These are phyloP conservation scores for Myriosclerotinia curreyana DNA, from an alignment of 2,329 filamentous ascomycete species.

Conservation along the genomic window DNA sequence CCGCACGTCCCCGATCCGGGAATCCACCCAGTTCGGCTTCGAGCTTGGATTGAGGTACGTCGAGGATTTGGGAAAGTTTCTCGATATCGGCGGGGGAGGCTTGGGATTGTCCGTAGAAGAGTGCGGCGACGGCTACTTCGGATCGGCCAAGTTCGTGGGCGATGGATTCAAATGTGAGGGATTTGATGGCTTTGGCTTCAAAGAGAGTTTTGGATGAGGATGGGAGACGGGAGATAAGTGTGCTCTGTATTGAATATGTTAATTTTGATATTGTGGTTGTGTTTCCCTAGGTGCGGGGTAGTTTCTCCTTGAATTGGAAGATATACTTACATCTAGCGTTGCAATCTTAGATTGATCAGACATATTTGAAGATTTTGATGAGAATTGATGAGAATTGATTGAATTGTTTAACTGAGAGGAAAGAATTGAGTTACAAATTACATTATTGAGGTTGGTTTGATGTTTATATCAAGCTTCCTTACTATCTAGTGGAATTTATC, in stretches of 20 bases:
- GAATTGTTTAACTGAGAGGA: background rate
- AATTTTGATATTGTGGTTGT: constrained; percentile 10
- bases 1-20: constrained; percentile 74
- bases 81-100: constrained; percentile 67
- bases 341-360: constrained; percentile 21
- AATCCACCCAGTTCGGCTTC: constrained; percentile 65
- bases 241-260: constrained; percentile 47
- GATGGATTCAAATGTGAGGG: constrained; percentile 77
- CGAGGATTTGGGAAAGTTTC: constrained; percentile 64
- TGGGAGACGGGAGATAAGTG: constrained; percentile 67
- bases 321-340: constrained; percentile 21
- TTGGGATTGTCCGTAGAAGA: constrained; percentile 86
- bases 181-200: constrained; percentile 71
- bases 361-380: constrained; percentile 4
- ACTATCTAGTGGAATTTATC: background rate
- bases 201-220: constrained; percentile 71
- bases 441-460: background rate
- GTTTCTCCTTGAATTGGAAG: background rate
- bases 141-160: constrained; percentile 70
- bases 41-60: constrained; percentile 55
- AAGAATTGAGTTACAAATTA: background rate
- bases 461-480: background rate
- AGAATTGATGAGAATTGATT: background rate
- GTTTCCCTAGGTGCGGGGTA: constrained; percentile 22
- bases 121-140: constrained; percentile 83